phyloP scores from a whole-genome alignment of 495 filamentous ascomycete genomes.

The Polyplosphaeria fusca region DNA sequence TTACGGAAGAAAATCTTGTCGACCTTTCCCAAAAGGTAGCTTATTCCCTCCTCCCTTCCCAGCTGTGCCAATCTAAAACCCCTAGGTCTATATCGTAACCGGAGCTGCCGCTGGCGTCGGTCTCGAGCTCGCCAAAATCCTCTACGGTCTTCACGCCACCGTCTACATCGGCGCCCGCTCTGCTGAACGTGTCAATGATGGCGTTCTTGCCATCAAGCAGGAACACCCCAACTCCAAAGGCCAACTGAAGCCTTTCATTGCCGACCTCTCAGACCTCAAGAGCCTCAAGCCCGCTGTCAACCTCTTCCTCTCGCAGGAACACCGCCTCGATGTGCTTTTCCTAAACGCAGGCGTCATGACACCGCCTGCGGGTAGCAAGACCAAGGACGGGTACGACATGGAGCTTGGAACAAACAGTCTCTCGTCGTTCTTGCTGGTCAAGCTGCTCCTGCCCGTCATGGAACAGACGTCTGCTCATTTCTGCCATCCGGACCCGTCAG shows the following conservation, averaged over 20 bases:
- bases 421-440: constrained; percentile 14
- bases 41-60: background rate
- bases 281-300: constrained; percentile 46
- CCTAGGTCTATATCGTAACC: constrained; percentile 34
- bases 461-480: background rate
- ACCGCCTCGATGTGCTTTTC: constrained; percentile 50
- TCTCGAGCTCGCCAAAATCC: constrained; percentile 43
- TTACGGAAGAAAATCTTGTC: constrained; percentile 16
- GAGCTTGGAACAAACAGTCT: constrained; percentile 25
- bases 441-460: constrained; percentile 11
- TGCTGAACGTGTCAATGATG: constrained; percentile 30
- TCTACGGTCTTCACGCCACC: constrained; percentile 44
- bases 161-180: constrained; percentile 46
- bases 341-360: constrained; percentile 52
- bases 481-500: constrained; percentile 1
- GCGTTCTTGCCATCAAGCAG: constrained; percentile 40
- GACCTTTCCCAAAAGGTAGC: constrained; percentile 21
- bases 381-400: constrained; percentile 20
- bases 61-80: background rate
- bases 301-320: constrained; percentile 43
- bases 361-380: constrained; percentile 41
- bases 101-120: constrained; percentile 40
- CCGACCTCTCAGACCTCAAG: constrained; percentile 47
- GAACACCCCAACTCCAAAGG: constrained; percentile 34
- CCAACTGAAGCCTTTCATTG: constrained; percentile 42